phyloP scores from a whole-genome alignment of 164 flowering plant species.

The Berberis thunbergii region DNA sequence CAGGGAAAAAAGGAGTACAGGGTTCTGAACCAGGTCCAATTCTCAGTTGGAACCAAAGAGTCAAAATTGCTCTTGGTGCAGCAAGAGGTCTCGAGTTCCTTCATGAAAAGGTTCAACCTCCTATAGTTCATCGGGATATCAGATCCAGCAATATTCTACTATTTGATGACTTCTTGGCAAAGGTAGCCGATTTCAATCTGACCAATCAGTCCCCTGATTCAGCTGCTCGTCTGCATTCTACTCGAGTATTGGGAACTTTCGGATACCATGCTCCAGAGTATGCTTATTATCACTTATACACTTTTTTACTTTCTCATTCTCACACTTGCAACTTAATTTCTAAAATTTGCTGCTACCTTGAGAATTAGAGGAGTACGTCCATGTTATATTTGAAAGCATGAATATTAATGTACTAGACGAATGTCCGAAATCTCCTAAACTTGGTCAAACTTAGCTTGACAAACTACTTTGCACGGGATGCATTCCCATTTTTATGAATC shows the following conservation, averaged over 20 bases:
- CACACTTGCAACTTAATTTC: too few relatives aligned
- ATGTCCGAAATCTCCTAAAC: too few relatives aligned
- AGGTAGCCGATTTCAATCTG: conserved; percentile 49
- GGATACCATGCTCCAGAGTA: conserved; percentile 65
- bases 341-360: too few relatives aligned
- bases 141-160: conserved; percentile 52
- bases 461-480: too few relatives aligned
- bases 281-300: background rate
- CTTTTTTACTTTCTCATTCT: too few relatives aligned
- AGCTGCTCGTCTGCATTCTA: conserved; percentile 49
- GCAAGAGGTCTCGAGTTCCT: conserved; percentile 52
- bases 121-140: conserved; percentile 39
- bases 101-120: conserved; percentile 44
- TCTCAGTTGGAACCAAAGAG: conserved; percentile 43
- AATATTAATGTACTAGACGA: too few relatives aligned
- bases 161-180: conserved; percentile 38
- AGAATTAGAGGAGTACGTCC: too few relatives aligned
- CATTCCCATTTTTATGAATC: too few relatives aligned
- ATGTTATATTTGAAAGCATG: too few relatives aligned
- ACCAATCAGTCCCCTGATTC: conserved; percentile 44
- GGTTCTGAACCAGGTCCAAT: conserved; percentile 50
- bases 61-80: conserved; percentile 41
- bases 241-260: conserved; percentile 49
- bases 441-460: too few relatives aligned
- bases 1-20: conserved; percentile 51